Percentiles rank a stretch among this genome's conserved stretches.
Conservation (phyloP, 1,284 basidiomycete genomes). For the Mycena sp. region DNA sequence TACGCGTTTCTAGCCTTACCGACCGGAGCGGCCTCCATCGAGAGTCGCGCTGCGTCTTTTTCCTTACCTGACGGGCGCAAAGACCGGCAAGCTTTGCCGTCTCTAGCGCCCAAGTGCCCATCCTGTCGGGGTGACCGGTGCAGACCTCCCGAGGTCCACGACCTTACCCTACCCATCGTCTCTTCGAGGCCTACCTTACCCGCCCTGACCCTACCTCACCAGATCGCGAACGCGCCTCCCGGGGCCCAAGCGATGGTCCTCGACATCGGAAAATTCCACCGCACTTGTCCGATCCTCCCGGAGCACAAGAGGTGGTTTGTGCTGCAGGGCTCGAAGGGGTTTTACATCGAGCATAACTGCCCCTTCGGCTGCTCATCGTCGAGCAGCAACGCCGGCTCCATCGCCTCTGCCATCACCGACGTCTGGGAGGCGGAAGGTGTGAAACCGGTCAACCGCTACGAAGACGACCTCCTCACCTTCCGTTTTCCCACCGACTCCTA, state of each 20-base stretch:
- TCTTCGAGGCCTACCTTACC: too few relatives aligned
- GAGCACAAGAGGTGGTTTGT: not conserved
- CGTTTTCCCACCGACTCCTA: not conserved
- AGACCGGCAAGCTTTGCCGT: too few relatives aligned
- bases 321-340: slow-evolving; percentile 19
- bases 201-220: too few relatives aligned
- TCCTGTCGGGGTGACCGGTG: too few relatives aligned
- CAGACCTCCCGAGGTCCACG: too few relatives aligned
- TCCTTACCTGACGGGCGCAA: too few relatives aligned
- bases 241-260: too few relatives aligned
- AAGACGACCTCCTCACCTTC: not conserved
- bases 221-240: too few relatives aligned
- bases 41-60: not conserved
- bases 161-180: too few relatives aligned
- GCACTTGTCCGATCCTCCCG: not conserved
- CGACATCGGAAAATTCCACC: not conserved
- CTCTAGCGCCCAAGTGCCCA: too few relatives aligned
- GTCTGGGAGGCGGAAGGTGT: slow-evolving; percentile 37
- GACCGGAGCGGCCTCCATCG: not conserved
- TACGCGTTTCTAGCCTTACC: not conserved
- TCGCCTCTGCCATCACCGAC: slow-evolving; percentile 25
- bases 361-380: slow-evolving; percentile 40
- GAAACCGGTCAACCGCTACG: slow-evolving; percentile 15
- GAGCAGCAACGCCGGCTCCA: slow-evolving; percentile 40
- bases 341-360: slow-evolving; percentile 39